Evolutionary conservation across 331 rosid genomes (phyloP), one percentile per base, ranked within the genome.

Genomic region (Acacia pycnantha): DNA sequence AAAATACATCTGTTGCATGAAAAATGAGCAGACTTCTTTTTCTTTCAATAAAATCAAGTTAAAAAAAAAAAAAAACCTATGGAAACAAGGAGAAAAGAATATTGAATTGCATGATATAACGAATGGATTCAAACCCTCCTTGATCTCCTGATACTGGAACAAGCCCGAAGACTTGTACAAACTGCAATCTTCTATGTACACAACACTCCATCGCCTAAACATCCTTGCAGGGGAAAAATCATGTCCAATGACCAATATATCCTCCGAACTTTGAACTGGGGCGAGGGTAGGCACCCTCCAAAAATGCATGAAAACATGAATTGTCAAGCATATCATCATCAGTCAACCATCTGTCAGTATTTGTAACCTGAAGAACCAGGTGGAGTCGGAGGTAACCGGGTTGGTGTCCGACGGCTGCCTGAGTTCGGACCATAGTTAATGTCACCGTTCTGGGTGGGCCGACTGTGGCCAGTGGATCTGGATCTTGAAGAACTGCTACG

Each of bases 351-450:
- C 83, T 81, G 88, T 79, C 80, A 89, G 80, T 88, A 93, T 82
- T 81, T 92, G 91, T 91, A 85, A 66, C 90, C 92, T 5, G 97
- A 94, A 54, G 97, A 91, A 73, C 95, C 93, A 1, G 97, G 97
- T 2, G 95, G 98, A 41, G 98, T 69, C 6, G 99, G 99, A 4
- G 98, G 97, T 85, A 91, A 75, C 47, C 99, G 88, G 35, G 85
- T 94, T 22, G 97, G 99, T 26, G 99, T 94, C 0, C 95, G 95
- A 14, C 95, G 97, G 84, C 96, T 90, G 76, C 90, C 43, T 12
- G 99, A 93, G 86, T 88, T 91, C 65, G 93, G 67, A 77, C 93
- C 80, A 11, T 89, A 58, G 83, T 81, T 85, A 15, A n/a, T 13
- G 18, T 89, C 90, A 70, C 87, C 92, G 41, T 87, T 89, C 82